Base-by-base conservation (phyloP, 345 rosid species). In the Cochlearia excelsa region DNA sequence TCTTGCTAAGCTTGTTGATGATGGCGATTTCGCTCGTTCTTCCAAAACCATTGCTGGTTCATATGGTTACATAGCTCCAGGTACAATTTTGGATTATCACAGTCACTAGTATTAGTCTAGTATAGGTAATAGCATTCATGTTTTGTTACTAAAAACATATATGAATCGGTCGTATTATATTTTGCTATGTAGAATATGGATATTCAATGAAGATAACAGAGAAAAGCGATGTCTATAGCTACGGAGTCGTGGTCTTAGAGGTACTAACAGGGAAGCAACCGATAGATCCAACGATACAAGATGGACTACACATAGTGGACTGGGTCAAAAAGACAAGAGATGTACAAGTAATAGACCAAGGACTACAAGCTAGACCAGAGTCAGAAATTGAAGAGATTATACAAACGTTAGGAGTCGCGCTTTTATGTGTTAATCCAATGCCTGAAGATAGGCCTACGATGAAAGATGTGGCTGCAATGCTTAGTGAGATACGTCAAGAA, bases 21-120 rank as follows among this genome's bases (percentile, higher is more conserved):
- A 81, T 69, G 81, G 86, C 4, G 84, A 86, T 29, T 82, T 85
- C 3, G 82, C 89, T 35, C 79, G 84, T 47, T 88, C 98, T 54
- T 86, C 95, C 63, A 88, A 82, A 63, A 91, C 94, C 3, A 81
- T 93, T 46, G 95, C 97, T 7, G 97, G 99, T 52, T 89, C 97
- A 9, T 93, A 84, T 57, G 97, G 99, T 48, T 92, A 92, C 78
- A 93, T 93, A 37, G 95, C 99, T 42, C 99, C 99, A 33, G 97
- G 97, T 88, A 59, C 70, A 73, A 56, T 56, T 27, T 33, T 33
- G 35, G 35, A 33, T 33, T 2, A 33, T 16, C 23, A 16, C 23
- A 16, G 23, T 16, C 23, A 16, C 33, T 23, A 56, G 9, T n/a
- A 42, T 28, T 40, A 10, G 43, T 35, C 57, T 16, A 35, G 7